Evolutionary conservation across 805 yeast species (phyloP), one percentile per base, ranked within the genome.

Genomic region (Metschnikowia similis): DNA sequence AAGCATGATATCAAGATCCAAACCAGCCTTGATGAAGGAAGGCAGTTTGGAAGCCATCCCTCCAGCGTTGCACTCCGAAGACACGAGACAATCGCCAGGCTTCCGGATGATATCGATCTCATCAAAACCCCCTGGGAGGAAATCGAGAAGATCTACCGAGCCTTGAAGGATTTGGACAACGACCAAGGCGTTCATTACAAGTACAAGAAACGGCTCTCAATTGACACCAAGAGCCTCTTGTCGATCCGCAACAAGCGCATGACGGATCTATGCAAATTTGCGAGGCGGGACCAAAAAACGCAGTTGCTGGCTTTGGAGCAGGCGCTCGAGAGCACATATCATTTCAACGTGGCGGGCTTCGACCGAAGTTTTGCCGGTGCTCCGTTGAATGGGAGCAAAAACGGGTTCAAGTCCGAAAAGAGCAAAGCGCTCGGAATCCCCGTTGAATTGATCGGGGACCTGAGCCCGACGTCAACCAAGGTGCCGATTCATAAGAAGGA

Each of bases 311-410:
- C 64, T 17, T 60, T 66, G 16, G 69, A 66, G 31, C 65, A 66
- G 26, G 66, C 66, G 45, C 54, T 69, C 16, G 62, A 61, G 35
- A 60, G 64, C 38, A 62, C 64, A 14, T 56, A 60, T 34, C 70
- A 70, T 9, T 71, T 71, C 53, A 71, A 72, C 55, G 75, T 72
- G 8, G 58, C 70, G 3, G 78, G 78, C 5, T 71, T 71, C 55
- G 78, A 73, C 56, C 59, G 68, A 44, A 61, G 69, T 27, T 54
- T 71, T 30, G 59, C 67, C 28, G 78, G 78, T 2, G 58, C 70
- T 29, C 78, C 78, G 1, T 51, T 72, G 30, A 54, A 65, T 17
- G 48, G 52, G 8, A 66, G 65, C 8, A 61, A 62, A 39, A 62
- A 62, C 32, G 63, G 60, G 13, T 49, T 58, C 35, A 30, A n/a